Conservation (phyloP, 2,329 filamentous ascomycete genomes). For the Hypoxylon rubiginosum region DNA sequence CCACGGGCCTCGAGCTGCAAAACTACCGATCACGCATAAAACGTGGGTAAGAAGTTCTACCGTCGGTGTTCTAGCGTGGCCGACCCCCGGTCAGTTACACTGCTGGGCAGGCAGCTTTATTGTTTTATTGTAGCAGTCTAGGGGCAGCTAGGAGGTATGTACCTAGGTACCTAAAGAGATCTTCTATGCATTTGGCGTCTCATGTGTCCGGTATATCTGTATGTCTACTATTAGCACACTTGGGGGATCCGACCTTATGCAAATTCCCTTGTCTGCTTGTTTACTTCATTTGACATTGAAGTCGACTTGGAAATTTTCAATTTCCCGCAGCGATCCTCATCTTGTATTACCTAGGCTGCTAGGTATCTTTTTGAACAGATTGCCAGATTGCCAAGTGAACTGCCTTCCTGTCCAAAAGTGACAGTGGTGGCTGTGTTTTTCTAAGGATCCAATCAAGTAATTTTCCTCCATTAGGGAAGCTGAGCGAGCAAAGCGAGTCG, state of each 20-base stretch:
- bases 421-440: constrained; percentile 31
- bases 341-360: no score
- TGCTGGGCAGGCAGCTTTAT: background rate
- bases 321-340: background rate
- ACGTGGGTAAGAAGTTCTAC: constrained; percentile 13
- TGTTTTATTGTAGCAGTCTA: background rate
- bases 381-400: constrained; percentile 25
- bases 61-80: constrained; percentile 20
- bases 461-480: constrained; percentile 19
- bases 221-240: background rate
- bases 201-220: background rate
- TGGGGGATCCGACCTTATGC: background rate
- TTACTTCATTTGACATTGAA: background rate
- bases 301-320: background rate
- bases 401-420: constrained; percentile 14
- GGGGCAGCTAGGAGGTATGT: no score
- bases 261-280: background rate
- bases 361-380: background rate
- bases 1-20: constrained; percentile 16
- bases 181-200: background rate
- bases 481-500: constrained; percentile 31
- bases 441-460: constrained; percentile 21
- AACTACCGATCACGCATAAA: constrained; percentile 30
- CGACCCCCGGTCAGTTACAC: constrained; percentile 19
- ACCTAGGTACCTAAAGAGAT: background rate